A percentile compares a stretch with the other conserved stretches of the same genome.
phyloP scores from a whole-genome alignment of 23 red algal genomes.

The Gracilaria vermiculophylla region DNA sequence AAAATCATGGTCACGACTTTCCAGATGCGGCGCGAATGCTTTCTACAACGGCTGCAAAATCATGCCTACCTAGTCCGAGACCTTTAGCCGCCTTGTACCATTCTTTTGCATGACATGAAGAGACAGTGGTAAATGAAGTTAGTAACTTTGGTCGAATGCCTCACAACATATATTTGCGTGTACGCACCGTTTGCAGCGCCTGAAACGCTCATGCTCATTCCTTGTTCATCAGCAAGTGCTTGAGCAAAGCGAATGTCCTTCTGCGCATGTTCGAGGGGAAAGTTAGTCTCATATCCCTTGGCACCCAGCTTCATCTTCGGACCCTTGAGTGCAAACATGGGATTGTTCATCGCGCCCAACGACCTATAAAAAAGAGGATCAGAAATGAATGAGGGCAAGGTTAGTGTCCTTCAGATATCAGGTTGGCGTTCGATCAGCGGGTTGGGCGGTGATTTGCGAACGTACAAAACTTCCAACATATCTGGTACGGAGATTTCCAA shows the following conservation, averaged over 20 bases:
- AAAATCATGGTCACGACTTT: neutral
- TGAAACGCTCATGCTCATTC: constrained; percentile 59
- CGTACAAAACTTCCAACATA: constrained; percentile 77
- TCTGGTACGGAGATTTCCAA: constrained; percentile 49
- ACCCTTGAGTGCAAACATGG: constrained; percentile 84
- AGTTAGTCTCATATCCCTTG: constrained; percentile 78
- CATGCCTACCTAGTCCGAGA: constrained; percentile 35
- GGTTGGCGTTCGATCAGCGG: neutral
- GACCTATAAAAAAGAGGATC: constrained; percentile 19
- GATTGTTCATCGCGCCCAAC: constrained; percentile 84
- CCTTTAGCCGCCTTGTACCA: constrained; percentile 67
- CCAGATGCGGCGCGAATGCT: constrained; percentile 53
- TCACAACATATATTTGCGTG: neutral
- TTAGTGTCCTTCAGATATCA: neutral
- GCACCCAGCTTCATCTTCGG: constrained; percentile 74
- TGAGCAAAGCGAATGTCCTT: constrained; percentile 91
- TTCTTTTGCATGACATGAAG: constrained; percentile 16
- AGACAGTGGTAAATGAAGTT: neutral
- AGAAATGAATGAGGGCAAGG: neutral
- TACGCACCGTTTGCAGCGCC: constrained; percentile 75
- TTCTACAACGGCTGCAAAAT: constrained; percentile 63
- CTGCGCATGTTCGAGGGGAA: constrained; percentile 86
- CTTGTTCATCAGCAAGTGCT: constrained; percentile 66
- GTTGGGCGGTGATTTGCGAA: neutral
- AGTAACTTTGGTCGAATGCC: neutral